A percentile compares a stretch with the other conserved stretches of the same genome.
Evolutionary conservation across 345 rosid species (phyloP).

Genomic region (Citrus inodora): DNA sequence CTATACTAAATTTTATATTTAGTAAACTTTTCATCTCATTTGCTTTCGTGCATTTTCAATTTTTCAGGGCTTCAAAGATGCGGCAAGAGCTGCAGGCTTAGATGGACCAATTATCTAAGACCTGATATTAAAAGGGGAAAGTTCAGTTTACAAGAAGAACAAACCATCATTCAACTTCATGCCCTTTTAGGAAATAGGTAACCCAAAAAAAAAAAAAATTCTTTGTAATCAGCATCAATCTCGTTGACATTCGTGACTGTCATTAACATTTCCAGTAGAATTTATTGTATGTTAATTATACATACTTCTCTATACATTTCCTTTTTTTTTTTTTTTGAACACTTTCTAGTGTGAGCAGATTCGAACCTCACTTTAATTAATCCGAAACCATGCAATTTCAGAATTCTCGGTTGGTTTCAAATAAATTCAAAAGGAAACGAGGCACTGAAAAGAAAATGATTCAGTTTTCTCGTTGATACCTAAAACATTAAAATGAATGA

Average conservation of each 20-base stretch:
- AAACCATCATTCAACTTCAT: constrained; percentile 94
- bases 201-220: background rate
- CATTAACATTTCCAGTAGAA: background rate
- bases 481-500: background rate
- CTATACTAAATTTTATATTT: background rate
- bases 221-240: background rate
- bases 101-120: constrained; percentile 94
- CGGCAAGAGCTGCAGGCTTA: constrained; percentile 89
- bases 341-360: background rate
- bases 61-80: constrained; percentile 77
- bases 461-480: constrained; percentile 6
- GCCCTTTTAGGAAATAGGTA: constrained; percentile 95
- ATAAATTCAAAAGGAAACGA: background rate
- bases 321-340: too few relatives aligned
- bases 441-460: constrained; percentile 2
- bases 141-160: constrained; percentile 87
- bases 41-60: background rate
- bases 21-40: background rate
- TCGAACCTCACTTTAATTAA: background rate
- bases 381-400: background rate
- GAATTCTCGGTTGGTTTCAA: background rate
- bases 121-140: constrained; percentile 95
- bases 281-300: background rate
- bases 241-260: background rate
- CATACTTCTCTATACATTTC: background rate